Conservation (phyloP, 2,329 filamentous ascomycete species). For the Colletotrichum limetticola region DNA sequence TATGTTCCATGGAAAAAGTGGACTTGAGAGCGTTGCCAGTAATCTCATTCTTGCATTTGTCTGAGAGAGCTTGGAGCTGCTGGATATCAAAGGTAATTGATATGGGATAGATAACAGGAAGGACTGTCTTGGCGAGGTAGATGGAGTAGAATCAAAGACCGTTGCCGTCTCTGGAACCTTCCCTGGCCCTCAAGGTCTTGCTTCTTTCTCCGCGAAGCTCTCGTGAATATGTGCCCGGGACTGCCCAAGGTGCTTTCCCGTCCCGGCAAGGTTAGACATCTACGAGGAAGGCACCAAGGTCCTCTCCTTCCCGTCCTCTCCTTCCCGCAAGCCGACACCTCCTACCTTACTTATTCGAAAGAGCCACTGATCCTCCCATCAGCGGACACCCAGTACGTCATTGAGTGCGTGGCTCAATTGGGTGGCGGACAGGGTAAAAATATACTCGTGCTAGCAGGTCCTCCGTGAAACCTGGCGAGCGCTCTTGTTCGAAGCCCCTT, state of each 20-base stretch:
- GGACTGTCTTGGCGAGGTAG: neutral
- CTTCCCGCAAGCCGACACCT: neutral
- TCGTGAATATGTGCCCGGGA: neutral
- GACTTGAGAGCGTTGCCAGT: neutral
- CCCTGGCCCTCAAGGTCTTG: neutral
- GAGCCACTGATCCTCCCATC: neutral
- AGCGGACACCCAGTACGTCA: neutral
- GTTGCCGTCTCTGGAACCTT: neutral
- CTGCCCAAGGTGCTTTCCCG: neutral
- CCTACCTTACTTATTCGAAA: neutral
- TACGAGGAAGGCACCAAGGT: neutral
- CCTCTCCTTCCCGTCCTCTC: neutral
- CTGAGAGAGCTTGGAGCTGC: neutral
- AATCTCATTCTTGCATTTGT: neutral
- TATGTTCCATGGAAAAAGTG: neutral
- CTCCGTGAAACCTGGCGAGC: neutral
- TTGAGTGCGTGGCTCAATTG: constrained; percentile 7
- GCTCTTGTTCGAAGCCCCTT: constrained; percentile 1
- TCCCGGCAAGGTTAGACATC: neutral
- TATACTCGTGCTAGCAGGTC: neutral
- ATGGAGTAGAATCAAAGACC: neutral
- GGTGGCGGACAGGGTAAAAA: neutral
- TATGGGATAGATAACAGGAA: too few relatives aligned
- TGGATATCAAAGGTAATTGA: too few relatives aligned
- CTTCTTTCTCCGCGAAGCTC: neutral